Evolutionary conservation across 2,329 filamentous ascomycete species (phyloP).

Genomic region (Penicillium sp.): DNA sequence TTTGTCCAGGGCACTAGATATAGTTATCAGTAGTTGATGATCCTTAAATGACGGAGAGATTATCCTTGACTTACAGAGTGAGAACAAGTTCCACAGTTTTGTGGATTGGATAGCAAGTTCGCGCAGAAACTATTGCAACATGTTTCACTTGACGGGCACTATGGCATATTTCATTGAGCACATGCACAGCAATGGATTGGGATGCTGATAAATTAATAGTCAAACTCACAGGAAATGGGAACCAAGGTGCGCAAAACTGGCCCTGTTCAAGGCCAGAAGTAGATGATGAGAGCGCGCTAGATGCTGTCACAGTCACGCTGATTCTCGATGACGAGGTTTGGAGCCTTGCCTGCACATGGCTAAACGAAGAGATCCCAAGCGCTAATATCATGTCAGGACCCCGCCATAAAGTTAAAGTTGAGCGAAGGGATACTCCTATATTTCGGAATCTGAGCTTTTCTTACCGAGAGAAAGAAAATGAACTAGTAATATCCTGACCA

Average conservation of each 20-base stretch:
- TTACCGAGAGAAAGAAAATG: constrained; percentile 11
- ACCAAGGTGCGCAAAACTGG: constrained; percentile 15
- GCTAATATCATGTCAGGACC: background rate
- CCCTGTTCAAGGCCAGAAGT: background rate
- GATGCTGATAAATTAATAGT: background rate
- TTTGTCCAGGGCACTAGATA: constrained; percentile 15
- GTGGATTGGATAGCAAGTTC: constrained; percentile 8
- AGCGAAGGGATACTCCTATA: background rate
- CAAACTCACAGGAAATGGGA: constrained; percentile 20
- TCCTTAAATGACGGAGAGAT: background rate
- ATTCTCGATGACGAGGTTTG: background rate
- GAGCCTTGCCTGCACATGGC: constrained; percentile 14
- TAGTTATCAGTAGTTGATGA: background rate
- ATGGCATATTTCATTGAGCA: background rate
- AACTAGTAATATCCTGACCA: constrained; percentile 7
- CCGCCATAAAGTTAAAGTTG: no score
- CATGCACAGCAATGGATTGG: background rate
- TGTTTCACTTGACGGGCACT: constrained; percentile 19
- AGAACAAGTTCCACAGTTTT: constrained; percentile 23
- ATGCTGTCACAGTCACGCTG: constrained; percentile 13
- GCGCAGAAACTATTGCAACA: constrained; percentile 24
- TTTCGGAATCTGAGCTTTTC: background rate
- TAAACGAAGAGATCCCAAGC: background rate
- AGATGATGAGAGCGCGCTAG: constrained; percentile 2
- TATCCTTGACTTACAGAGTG: constrained; percentile 6